Base-by-base conservation (phyloP, 2,329 filamentous ascomycete species). In the Cladorrhinum sp. region DNA sequence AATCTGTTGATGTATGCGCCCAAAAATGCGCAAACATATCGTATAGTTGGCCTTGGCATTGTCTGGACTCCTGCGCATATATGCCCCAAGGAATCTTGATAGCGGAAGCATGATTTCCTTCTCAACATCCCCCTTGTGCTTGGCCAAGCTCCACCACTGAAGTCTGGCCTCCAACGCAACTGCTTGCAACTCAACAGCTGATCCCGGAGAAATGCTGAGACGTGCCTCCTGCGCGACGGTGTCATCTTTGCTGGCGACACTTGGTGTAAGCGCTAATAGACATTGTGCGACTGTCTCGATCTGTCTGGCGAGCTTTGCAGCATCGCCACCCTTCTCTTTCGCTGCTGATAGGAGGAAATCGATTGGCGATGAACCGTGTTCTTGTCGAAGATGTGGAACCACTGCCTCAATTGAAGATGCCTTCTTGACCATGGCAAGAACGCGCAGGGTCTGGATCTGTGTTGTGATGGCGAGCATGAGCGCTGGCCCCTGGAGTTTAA, bases 21-120 rank as follows among this genome's bases (percentile, higher is more conserved):
- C 68, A 53, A 76, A 74, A 1, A 71, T 70, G 1, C 74, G 71
- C 4, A 71, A 67, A 50, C 76, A 76, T 10, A 75, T 66, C 2
- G 76, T 73, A 61, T 80, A 83, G 10, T 73, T 75, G 6, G 74
- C 68, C 2, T 61, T 60, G 0, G 75, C 64, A 0, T 71, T 68
- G 0, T 74, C 62, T 3, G 73, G 70, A 8, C 73, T 76, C 57
- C 88, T 81, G 59, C 87, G 79, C 16, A 79, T 74, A 65, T 87
- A 89, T 1, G 88, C 82, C 9, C 79, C 76, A 18, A 90, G 67
- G 64, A 86, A 92, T 56, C 83, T 84, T 0, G 82, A 79, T 54
- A 91, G 82, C 0, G 89, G 88, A 1, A 83, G 78, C n/a, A 88
- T 69, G 6, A 92, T 73, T 14, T 92, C 88, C 60, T 85, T 86